phyloP scores from a whole-genome alignment of 495 filamentous ascomycete species.

The Aspergillus carlsbadensis region DNA sequence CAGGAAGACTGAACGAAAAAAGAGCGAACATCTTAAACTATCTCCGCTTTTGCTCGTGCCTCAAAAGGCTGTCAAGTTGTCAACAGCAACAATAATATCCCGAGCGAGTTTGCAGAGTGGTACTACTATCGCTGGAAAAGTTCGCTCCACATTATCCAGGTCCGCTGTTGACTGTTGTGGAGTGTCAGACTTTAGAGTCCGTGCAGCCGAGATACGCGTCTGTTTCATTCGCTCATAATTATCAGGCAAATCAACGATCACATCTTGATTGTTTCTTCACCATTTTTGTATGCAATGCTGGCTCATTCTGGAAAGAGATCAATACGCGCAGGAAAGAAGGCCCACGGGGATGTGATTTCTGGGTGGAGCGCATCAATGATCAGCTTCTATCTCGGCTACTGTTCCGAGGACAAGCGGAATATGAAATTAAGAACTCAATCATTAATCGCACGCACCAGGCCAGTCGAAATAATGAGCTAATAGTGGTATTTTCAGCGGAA shows the following conservation, averaged over 20 bases:
- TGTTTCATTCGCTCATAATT: constrained; percentile 33
- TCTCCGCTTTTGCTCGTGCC: no score
- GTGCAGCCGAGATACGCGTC: constrained; percentile 47
- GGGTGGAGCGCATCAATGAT: not conserved
- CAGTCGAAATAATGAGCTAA: no score
- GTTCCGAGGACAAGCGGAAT: constrained; percentile 6
- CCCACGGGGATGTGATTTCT: not conserved
- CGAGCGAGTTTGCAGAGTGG: not conserved
- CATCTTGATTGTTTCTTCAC: not conserved
- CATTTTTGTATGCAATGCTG: not conserved
- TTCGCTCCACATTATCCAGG: constrained; percentile 12
- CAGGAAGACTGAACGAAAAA: no score
- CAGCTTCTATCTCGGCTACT: constrained; percentile 1
- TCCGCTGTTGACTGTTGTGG: constrained; percentile 27
- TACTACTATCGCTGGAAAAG: not conserved
- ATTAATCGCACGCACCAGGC: not conserved
- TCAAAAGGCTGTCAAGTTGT: not conserved
- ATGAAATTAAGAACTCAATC: not conserved
- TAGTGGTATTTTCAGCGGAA: no score
- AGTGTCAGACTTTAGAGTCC: constrained; percentile 22
- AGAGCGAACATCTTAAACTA: no score
- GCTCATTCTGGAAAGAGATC: constrained; percentile 7
- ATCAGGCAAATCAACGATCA: not conserved
- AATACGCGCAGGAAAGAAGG: not conserved
- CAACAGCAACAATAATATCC: no score